These are phyloP conservation scores for Serendipita sp. DNA, from an alignment of 1,284 basidiomycete genomes.

Conservation along the genomic window DNA sequence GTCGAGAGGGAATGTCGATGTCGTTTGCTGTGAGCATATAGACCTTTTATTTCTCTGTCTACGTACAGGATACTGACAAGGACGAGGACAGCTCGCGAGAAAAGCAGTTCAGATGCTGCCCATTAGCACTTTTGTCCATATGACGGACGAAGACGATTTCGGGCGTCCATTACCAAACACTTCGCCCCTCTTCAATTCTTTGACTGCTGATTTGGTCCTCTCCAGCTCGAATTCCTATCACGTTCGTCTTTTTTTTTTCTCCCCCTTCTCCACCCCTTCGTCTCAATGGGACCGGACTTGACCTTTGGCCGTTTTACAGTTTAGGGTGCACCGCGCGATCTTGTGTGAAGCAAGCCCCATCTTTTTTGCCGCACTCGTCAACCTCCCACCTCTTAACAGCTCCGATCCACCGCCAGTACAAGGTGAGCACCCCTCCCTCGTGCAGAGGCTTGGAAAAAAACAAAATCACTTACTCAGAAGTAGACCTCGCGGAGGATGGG, in stretches of 20 bases:
- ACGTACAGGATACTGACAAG: background rate
- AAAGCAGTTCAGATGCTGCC: constrained; percentile 4
- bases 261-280: background rate
- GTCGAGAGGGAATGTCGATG: background rate
- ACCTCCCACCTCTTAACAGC: background rate
- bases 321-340: background rate
- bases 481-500: constrained; percentile 1
- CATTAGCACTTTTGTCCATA: constrained; percentile 4
- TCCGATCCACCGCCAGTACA: constrained; percentile 2
- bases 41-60: background rate
- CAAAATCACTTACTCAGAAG: background rate
- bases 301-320: background rate
- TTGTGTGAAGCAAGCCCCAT: background rate
- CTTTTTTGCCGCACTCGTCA: background rate
- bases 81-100: background rate
- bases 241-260: background rate
- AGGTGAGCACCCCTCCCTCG: background rate
- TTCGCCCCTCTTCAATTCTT: background rate
- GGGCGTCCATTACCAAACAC: constrained; percentile 1
- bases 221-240: background rate
- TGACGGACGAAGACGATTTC: constrained; percentile 5
- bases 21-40: background rate
- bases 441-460: background rate
- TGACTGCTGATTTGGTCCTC: background rate
- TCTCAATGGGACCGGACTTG: background rate